These are phyloP conservation scores for Afroboletus lepidellus DNA, from an alignment of 1,284 basidiomycete species.

Conservation along the genomic window DNA sequence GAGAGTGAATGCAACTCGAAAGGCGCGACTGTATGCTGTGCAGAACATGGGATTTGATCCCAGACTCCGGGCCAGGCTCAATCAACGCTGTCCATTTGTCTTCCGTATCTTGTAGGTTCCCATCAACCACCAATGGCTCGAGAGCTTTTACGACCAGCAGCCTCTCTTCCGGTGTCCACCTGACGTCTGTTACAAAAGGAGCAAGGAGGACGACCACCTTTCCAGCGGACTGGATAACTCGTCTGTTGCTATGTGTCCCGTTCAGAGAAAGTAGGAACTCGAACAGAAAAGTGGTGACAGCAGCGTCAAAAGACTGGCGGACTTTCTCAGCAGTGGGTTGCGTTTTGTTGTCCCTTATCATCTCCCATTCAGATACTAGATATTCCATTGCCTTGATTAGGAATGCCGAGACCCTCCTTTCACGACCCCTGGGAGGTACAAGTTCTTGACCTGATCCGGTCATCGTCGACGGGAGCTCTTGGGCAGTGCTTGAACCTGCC, in stretches of 20 bases:
- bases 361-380: slow-evolving; percentile 50
- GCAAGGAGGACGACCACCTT: slow-evolving; percentile 49
- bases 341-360: slow-evolving; percentile 30
- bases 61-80: slow-evolving; percentile 60
- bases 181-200: slow-evolving; percentile 41
- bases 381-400: slow-evolving; percentile 60
- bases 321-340: slow-evolving; percentile 58
- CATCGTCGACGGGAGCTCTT: slow-evolving; percentile 4
- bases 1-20: slow-evolving; percentile 7
- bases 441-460: slow-evolving; percentile 34
- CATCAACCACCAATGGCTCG: slow-evolving; percentile 53
- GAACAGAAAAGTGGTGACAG: slow-evolving; percentile 63
- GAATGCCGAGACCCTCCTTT: slow-evolving; percentile 65
- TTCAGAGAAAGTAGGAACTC: slow-evolving; percentile 67
- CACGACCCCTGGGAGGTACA: slow-evolving; percentile 48
- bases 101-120: slow-evolving; percentile 26
- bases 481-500: background rate
- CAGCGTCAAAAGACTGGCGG: slow-evolving; percentile 67
- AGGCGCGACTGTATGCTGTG: slow-evolving; percentile 33
- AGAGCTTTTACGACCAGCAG: slow-evolving; percentile 62
- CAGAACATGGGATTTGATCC: slow-evolving; percentile 59
- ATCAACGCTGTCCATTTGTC: slow-evolving; percentile 57
- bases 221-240: slow-evolving; percentile 61
- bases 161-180: slow-evolving; percentile 63
- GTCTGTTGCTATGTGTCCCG: slow-evolving; percentile 55